A percentile compares a stretch with the other conserved stretches of the same genome.
Conservation (phyloP, 345 rosid genomes). For the Toxicodendron radicans region DNA sequence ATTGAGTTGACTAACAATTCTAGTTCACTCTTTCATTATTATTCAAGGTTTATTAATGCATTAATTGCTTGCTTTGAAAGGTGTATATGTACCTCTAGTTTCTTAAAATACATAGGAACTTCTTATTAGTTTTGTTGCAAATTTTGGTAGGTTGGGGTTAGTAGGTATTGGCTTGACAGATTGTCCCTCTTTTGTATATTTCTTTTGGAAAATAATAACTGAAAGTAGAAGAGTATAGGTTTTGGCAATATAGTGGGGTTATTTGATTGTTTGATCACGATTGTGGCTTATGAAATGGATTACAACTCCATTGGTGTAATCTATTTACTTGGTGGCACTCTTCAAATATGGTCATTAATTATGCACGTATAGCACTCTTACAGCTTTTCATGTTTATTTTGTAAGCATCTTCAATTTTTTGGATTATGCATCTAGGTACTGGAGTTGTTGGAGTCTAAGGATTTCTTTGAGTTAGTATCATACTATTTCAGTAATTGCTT, state of each 20-base stretch:
- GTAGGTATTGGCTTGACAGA: not conserved
- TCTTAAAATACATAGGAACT: not conserved
- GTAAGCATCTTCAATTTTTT: not conserved
- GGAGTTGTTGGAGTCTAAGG: not conserved
- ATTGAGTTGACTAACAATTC: not conserved
- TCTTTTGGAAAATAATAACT: not conserved
- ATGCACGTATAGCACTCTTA: not conserved
- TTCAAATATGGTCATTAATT: not conserved
- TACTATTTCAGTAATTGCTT: not conserved
- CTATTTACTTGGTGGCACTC: not conserved
- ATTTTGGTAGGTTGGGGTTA: not conserved
- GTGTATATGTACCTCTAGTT: not conserved
- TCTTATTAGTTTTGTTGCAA: not conserved
- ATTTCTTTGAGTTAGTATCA: not conserved
- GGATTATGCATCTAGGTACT: not conserved
- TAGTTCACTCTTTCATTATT: not conserved
- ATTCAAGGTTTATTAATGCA: no score
- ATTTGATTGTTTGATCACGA: not conserved
- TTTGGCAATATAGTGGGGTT: not conserved
- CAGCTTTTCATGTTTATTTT: not conserved
- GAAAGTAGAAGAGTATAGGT: not conserved
- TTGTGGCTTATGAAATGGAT: constrained; percentile 1
- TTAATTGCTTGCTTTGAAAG: not conserved
- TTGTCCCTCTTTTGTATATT: not conserved
- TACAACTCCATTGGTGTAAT: not conserved